Percentiles rank a stretch among this genome's conserved stretches.
Evolutionary conservation across 2,329 filamentous ascomycete genomes (phyloP).

Genomic region (Colletotrichum sp.): DNA sequence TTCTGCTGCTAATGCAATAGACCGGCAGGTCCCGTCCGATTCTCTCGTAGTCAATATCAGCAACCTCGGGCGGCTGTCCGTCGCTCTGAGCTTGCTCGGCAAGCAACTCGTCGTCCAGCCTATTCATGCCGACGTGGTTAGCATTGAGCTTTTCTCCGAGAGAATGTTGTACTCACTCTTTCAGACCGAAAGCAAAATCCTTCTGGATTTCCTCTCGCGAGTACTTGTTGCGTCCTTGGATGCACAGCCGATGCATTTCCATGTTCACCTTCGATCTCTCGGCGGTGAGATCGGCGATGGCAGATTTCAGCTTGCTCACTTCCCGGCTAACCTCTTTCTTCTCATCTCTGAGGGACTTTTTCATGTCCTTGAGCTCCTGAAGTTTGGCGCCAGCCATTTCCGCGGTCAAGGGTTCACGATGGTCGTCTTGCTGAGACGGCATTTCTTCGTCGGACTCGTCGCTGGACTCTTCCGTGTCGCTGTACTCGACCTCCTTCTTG

Average conservation of each 20-base stretch:
- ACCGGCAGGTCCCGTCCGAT: conserved; percentile 62
- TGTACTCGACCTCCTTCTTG: background rate
- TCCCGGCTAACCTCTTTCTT: background rate
- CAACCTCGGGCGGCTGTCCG: background rate
- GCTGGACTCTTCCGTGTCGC: background rate
- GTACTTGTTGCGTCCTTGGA: conserved; percentile 61
- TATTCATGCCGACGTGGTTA: conserved; percentile 24
- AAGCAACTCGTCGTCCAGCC: conserved; percentile 7
- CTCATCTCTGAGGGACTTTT: background rate
- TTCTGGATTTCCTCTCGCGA: conserved; percentile 35
- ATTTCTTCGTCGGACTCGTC: background rate
- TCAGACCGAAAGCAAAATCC: conserved; percentile 34
- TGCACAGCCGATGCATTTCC: conserved; percentile 39
- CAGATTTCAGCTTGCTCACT: background rate
- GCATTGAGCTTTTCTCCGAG: conserved; percentile 53
- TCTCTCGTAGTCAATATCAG: conserved; percentile 62
- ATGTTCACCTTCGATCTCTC: background rate
- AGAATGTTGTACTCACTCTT: conserved; percentile 46
- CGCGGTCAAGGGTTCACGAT: background rate
- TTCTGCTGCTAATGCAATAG: conserved; percentile 68
- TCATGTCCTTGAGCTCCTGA: background rate
- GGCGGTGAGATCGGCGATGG: background rate
- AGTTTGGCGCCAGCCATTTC: background rate
- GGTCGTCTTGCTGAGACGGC: background rate
- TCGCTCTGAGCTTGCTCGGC: background rate